Evolutionary conservation across 2,329 filamentous ascomycete species (phyloP).

Genomic region (Cladosporium sp.): DNA sequence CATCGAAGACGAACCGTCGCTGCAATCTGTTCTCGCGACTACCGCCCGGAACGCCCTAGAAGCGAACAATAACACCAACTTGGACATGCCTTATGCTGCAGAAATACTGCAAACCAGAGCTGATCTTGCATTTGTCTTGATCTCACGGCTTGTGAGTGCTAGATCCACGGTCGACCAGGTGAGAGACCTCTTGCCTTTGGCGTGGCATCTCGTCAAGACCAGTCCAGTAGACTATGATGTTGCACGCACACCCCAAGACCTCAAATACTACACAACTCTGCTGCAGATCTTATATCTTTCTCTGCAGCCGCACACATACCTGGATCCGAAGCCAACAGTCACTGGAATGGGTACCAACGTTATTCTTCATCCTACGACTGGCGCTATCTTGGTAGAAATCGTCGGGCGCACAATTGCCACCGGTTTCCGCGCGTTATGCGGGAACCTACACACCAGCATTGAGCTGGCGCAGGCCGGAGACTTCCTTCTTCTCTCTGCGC

Average conservation of each 20-base stretch:
- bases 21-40: slow-evolving; percentile 71
- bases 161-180: slow-evolving; percentile 54
- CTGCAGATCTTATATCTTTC: slow-evolving; percentile 84
- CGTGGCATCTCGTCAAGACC: slow-evolving; percentile 62
- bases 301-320: slow-evolving; percentile 62
- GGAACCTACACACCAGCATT: slow-evolving; percentile 68
- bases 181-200: slow-evolving; percentile 56
- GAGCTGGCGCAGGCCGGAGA: slow-evolving; percentile 64
- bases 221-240: slow-evolving; percentile 61
- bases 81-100: slow-evolving; percentile 79
- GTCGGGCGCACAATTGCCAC: slow-evolving; percentile 76
- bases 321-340: slow-evolving; percentile 13
- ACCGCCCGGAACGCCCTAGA: slow-evolving; percentile 76
- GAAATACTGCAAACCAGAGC: slow-evolving; percentile 74
- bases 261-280: slow-evolving; percentile 77
- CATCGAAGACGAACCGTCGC: slow-evolving; percentile 54
- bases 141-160: slow-evolving; percentile 71
- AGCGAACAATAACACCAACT: slow-evolving; percentile 71
- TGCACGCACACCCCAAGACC: slow-evolving; percentile 59
- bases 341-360: slow-evolving; percentile 23
- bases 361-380: slow-evolving; percentile 5
- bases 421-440: slow-evolving; percentile 79
- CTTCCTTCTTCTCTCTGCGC: slow-evolving; percentile 81
- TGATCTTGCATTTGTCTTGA: slow-evolving; percentile 77
- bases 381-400: slow-evolving; percentile 72